Evolutionary conservation across 169 alveolate genomes (phyloP).

Genomic region (Cryptosporidium xiaoi): DNA sequence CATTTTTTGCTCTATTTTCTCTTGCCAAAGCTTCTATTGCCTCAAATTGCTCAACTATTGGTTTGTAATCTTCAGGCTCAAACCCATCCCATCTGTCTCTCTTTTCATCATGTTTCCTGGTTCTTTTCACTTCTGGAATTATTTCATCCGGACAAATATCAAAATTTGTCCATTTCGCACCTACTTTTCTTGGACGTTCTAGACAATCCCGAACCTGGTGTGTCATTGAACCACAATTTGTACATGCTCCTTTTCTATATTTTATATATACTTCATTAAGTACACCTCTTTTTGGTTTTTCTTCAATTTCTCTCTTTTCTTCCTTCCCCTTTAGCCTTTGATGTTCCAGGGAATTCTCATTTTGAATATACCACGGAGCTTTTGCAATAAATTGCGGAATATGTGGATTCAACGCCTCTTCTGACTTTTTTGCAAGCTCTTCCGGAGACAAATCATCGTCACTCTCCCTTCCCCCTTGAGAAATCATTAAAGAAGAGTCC

Average conservation of each 20-base stretch:
- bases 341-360: conserved; percentile 81
- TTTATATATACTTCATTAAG: conserved; percentile 76
- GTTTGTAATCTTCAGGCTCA: conserved; percentile 89
- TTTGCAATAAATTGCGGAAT: conserved; percentile 88
- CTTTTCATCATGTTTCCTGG: conserved; percentile 89
- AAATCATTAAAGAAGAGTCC: background rate
- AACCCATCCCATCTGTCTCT: conserved; percentile 98
- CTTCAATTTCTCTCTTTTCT: conserved; percentile 71
- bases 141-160: conserved; percentile 93
- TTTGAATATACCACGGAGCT: conserved; percentile 88
- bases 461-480: background rate
- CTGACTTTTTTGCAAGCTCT: conserved; percentile 13
- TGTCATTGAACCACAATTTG: conserved; percentile 98
- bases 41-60: conserved; percentile 88
- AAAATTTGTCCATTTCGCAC: conserved; percentile 93
- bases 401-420: conserved; percentile 84
- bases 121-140: conserved; percentile 78
- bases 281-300: conserved; percentile 76
- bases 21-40: conserved; percentile 87
- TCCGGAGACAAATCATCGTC: background rate
- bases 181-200: conserved; percentile 96
- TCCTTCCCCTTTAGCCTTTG: conserved; percentile 80
- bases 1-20: conserved; percentile 84
- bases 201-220: conserved; percentile 96
- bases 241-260: conserved; percentile 97